Conservation (phyloP, 306 rosid genomes). For the Castanea crenata region DNA sequence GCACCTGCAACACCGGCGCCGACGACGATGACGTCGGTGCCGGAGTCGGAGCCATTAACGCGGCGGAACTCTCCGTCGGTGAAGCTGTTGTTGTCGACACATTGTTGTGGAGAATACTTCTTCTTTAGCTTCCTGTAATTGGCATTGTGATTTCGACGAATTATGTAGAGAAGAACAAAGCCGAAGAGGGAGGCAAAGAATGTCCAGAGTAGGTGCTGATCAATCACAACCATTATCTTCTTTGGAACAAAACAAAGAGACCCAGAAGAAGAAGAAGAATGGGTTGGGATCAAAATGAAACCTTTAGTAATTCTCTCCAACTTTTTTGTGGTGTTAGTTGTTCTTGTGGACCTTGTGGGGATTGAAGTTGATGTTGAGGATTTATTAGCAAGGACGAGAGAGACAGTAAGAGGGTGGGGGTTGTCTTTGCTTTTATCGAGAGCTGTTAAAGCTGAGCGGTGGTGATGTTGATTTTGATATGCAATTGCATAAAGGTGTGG, state of each 20-base stretch:
- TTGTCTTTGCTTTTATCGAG: background rate
- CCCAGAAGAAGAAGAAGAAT: slow-evolving; percentile 10
- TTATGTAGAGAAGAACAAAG: slow-evolving; percentile 23
- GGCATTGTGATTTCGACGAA: slow-evolving; percentile 20
- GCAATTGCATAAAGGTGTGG: background rate
- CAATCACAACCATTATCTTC: slow-evolving; percentile 22
- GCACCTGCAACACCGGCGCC: slow-evolving; percentile 64
- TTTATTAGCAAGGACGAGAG: background rate
- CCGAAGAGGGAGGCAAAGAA: slow-evolving; percentile 26
- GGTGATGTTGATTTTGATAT: background rate
- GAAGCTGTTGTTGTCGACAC: background rate
- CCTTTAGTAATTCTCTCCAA: background rate
- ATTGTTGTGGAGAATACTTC: background rate
- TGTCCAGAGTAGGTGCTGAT: slow-evolving; percentile 29
- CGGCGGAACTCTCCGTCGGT: slow-evolving; percentile 9
- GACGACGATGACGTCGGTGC: slow-evolving; percentile 31
- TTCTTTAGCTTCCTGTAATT: background rate
- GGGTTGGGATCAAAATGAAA: background rate
- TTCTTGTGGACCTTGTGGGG: background rate
- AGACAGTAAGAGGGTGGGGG: background rate
- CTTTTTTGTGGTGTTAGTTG: background rate
- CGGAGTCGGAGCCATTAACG: background rate
- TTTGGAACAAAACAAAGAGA: background rate
- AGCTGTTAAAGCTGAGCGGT: background rate
- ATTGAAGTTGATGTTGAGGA: background rate